phyloP scores from a whole-genome alignment of 345 rosid genomes.

The Bruguiera parviflora region DNA sequence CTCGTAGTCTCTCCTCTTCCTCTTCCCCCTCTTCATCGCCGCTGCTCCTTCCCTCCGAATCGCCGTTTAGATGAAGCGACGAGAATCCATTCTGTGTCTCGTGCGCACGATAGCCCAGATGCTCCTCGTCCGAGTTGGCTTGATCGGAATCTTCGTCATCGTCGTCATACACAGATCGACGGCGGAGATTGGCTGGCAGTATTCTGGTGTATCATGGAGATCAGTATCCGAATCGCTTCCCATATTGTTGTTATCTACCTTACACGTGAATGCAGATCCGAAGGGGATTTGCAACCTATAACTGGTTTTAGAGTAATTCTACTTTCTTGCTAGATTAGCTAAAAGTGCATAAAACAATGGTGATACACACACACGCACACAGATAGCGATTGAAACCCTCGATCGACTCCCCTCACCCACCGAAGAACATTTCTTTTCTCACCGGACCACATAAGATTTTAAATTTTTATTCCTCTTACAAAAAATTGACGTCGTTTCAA shows the following conservation, averaged over 20 bases:
- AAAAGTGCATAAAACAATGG: not conserved
- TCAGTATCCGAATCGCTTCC: conserved; percentile 72
- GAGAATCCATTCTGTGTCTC: conserved; percentile 46
- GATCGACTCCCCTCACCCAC: too few species aligned
- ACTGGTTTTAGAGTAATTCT: too few species aligned
- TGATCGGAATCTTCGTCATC: conserved; percentile 20
- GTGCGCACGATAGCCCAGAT: conserved; percentile 10
- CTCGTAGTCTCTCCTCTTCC: conserved; percentile 33
- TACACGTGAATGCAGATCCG: not conserved
- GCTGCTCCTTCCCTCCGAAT: conserved; percentile 36
- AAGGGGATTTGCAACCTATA: too few species aligned
- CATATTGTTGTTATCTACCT: conserved; percentile 40
- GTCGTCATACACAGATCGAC: conserved; percentile 8
- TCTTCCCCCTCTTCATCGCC: conserved; percentile 29
- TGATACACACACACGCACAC: too few species aligned
- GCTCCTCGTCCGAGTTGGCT: conserved; percentile 33
- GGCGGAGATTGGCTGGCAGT: conserved; percentile 86
- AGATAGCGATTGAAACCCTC: too few species aligned
- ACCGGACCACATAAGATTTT: too few species aligned
- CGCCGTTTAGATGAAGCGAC: conserved; percentile 42
- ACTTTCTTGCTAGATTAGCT: not conserved
- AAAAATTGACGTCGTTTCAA: too few species aligned
- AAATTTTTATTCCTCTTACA: too few species aligned
- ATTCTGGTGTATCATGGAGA: conserved; percentile 43
- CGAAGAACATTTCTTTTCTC: too few species aligned